A percentile compares a stretch with the other conserved stretches of the same genome.
Evolutionary conservation across 2,329 filamentous ascomycete species (phyloP).

Genomic region (Mariannaea sp.): DNA sequence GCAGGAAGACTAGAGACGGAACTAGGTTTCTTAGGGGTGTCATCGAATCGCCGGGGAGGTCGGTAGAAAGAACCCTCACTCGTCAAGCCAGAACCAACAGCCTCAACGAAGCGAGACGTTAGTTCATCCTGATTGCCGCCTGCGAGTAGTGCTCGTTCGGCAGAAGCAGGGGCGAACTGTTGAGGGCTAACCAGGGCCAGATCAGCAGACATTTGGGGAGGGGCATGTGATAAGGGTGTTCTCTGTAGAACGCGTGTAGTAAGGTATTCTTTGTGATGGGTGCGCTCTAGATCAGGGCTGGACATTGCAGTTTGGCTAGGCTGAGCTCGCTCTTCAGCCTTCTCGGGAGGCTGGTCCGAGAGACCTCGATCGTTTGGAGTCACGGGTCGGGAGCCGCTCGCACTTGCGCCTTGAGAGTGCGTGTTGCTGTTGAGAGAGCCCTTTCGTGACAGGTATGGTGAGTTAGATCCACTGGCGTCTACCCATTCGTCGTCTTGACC

Average conservation of each 20-base stretch:
- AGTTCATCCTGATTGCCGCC: constrained; percentile 52
- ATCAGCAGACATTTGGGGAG: constrained; percentile 68
- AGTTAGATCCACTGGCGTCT: constrained; percentile 67
- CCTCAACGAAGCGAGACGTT: constrained; percentile 64
- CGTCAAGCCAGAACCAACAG: constrained; percentile 53
- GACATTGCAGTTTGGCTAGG: constrained; percentile 21
- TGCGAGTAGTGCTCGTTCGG: constrained; percentile 34
- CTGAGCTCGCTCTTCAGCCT: constrained; percentile 15
- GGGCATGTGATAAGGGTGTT: constrained; percentile 63
- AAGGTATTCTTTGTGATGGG: constrained; percentile 66
- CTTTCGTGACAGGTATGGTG: constrained; percentile 56
- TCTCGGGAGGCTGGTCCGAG: constrained; percentile 18
- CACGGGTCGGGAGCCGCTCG: constrained; percentile 43
- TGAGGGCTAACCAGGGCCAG: constrained; percentile 48
- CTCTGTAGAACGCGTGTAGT: constrained; percentile 71
- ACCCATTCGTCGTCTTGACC: constrained; percentile 66
- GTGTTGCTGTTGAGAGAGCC: constrained; percentile 56
- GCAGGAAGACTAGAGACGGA: constrained; percentile 47
- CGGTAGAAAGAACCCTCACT: constrained; percentile 60
- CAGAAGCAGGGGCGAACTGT: constrained; percentile 42
- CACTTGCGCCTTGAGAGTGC: constrained; percentile 46
- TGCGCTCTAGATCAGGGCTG: constrained; percentile 48
- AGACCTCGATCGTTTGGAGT: constrained; percentile 39
- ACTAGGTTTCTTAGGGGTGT: constrained; percentile 46
- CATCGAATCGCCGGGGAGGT: constrained; percentile 41